phyloP scores from a whole-genome alignment of 768 basidiomycete genomes.

The Lentinus brumalis region DNA sequence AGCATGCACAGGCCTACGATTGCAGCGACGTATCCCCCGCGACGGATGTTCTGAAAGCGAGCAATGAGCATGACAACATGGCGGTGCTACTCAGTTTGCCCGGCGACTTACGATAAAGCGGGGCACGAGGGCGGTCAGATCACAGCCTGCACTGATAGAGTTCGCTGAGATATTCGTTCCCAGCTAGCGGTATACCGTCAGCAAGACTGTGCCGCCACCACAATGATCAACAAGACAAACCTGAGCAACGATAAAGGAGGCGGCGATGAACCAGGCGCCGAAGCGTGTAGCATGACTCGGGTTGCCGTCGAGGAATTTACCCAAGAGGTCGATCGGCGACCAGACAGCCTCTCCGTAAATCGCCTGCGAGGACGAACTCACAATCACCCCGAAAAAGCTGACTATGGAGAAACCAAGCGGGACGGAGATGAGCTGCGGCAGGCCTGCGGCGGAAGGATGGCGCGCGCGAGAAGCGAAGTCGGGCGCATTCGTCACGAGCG shows the following conservation, averaged over 20 bases:
- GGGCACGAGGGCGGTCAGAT: slow-evolving; percentile 76
- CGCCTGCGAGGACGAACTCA: slow-evolving; percentile 73
- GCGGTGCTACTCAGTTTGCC: neutral
- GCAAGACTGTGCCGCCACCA: slow-evolving; percentile 3
- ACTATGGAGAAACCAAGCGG: slow-evolving; percentile 75
- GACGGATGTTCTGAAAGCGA: slow-evolving; percentile 65
- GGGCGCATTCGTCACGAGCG: slow-evolving; percentile 75
- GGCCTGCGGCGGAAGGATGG: slow-evolving; percentile 57
- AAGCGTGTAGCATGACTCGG: slow-evolving; percentile 70
- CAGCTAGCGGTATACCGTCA: slow-evolving; percentile 1
- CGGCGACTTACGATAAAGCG: slow-evolving; percentile 61
- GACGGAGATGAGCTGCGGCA: slow-evolving; percentile 69
- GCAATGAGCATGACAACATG: neutral
- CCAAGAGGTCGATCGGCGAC: slow-evolving; percentile 75
- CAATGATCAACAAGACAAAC: slow-evolving; percentile 29
- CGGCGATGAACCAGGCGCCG: slow-evolving; percentile 78
- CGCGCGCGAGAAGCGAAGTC: slow-evolving; percentile 71
- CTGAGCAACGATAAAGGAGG: slow-evolving; percentile 80
- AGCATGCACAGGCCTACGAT: slow-evolving; percentile 74
- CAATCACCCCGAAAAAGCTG: slow-evolving; percentile 80
- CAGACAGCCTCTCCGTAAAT: slow-evolving; percentile 81
- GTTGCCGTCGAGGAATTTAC: slow-evolving; percentile 63
- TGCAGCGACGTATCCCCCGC: slow-evolving; percentile 84
- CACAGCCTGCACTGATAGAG: slow-evolving; percentile 81
- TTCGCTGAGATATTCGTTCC: slow-evolving; percentile 84